These are phyloP conservation scores for Pseudovirgaria hyperparasitica DNA, from an alignment of 2,329 filamentous ascomycete genomes.

Conservation along the genomic window DNA sequence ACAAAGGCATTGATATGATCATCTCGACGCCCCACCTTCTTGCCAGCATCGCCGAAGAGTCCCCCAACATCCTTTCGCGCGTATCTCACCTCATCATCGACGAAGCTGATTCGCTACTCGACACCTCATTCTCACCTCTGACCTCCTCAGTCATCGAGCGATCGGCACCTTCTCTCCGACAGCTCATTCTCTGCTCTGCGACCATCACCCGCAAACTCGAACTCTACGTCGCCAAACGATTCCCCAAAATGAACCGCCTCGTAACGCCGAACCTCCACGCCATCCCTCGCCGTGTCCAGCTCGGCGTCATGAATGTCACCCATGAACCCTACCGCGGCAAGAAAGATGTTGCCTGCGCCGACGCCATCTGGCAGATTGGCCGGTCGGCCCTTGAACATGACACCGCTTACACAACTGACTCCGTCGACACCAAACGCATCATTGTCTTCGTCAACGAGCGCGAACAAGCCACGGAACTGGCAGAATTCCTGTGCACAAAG, in stretches of 20 bases:
- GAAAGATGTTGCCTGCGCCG: slow-evolving; percentile 84
- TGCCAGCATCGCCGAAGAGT: slow-evolving; percentile 72
- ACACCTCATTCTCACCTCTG: slow-evolving; percentile 77
- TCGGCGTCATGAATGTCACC: slow-evolving; percentile 84
- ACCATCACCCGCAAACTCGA: slow-evolving; percentile 89
- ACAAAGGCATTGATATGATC: slow-evolving; percentile 70
- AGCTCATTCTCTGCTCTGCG: slow-evolving; percentile 86
- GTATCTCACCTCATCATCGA: slow-evolving; percentile 83
- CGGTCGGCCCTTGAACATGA: slow-evolving; percentile 47
- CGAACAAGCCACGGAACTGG: slow-evolving; percentile 71
- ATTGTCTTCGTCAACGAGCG: slow-evolving; percentile 96
- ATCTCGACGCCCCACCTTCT: slow-evolving; percentile 84
- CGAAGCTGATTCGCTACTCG: slow-evolving; percentile 91
- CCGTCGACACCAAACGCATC: slow-evolving; percentile 64
- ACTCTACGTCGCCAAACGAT: slow-evolving; percentile 66
- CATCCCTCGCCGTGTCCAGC: slow-evolving; percentile 85
- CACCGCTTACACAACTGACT: slow-evolving; percentile 32
- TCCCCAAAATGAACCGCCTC: slow-evolving; percentile 71
- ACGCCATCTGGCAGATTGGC: slow-evolving; percentile 87
- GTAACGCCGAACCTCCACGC: slow-evolving; percentile 94
- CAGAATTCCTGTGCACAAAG: slow-evolving; percentile 66
- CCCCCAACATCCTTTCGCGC: slow-evolving; percentile 85
- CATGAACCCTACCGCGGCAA: slow-evolving; percentile 90
- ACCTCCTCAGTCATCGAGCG: slow-evolving; percentile 76
- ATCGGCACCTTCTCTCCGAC: slow-evolving; percentile 65